Evolutionary conservation across 192 early-diverging fungal species (phyloP), one percentile per base, ranked within the genome.

Genomic region (Gonapodya prolifera): DNA sequence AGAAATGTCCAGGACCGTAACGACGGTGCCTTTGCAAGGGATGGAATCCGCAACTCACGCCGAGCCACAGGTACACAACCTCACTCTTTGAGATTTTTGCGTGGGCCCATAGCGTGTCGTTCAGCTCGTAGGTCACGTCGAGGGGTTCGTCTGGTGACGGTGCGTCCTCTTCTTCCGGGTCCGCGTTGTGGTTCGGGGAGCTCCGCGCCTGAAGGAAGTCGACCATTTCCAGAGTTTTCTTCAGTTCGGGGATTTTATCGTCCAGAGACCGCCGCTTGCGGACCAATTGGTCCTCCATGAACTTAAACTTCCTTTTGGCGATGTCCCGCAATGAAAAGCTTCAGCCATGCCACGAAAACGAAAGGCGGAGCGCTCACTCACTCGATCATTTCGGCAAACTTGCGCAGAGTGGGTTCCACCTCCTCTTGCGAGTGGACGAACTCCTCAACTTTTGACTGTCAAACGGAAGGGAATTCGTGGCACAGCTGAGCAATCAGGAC

Each of bases 161-260:
- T 0, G 89, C 81, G 33, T 88, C 89, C 81, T 84, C 78, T 33
- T n/a, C 1, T 74, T 2, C 1, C 35, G 69, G 30, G 70, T 23
- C n/a, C 34, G 1, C 28, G 76, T n/a, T 2, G 36, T 18, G 45
- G 23, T 30, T 32, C 76, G 69, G 45, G 33, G 0, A 28, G 33
- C n/a, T 45, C 77, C 89, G 84, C 33, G 87, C 84, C 35, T 86
- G 83, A 34, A 98, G 83, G 70, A 90, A 93, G n/a, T 91, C 84
- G 33, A 98, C 94, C 83, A 93, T 91, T 61, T 90, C 89, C 70
- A 97, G 84, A 0, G 95, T 96, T 83, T 98, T 98, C 84, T 93
- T 89, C 77, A 99, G 94, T 82, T 99, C 96, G 1, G 97, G 97
- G 36, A 99, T 92, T 85, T 99, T 99, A 33, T 90, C 85, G 78